phyloP scores from a whole-genome alignment of 352 stramenopile species.

The Phytophthora quininea region DNA sequence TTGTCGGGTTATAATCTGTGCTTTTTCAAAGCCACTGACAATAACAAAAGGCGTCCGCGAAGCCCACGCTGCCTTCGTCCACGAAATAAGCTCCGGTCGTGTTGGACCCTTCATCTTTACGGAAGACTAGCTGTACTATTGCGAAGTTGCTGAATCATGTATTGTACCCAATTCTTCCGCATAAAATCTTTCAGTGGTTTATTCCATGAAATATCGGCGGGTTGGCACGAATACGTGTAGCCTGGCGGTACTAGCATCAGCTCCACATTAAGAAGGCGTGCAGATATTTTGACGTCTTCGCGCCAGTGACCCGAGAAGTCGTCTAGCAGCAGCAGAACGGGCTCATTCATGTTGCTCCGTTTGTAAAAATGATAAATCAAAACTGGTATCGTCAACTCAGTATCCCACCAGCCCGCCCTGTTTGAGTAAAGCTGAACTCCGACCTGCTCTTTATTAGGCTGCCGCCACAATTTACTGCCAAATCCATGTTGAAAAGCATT shows the following conservation, averaged over 20 bases:
- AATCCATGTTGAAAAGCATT: background rate
- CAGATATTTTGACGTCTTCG: background rate
- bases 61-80: too few species aligned
- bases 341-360: background rate
- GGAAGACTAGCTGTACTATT: too few species aligned
- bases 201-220: constrained; percentile 10
- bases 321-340: background rate
- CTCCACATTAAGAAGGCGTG: background rate
- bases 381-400: background rate
- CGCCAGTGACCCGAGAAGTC: background rate
- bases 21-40: too few species aligned
- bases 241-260: constrained; percentile 4
- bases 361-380: background rate
- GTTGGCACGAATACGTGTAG: constrained; percentile 5
- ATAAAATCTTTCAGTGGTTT: constrained; percentile 3
- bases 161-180: constrained; percentile 1
- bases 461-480: background rate
- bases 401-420: background rate
- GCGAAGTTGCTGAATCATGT: too few species aligned
- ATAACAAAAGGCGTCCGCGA: too few species aligned
- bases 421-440: background rate
- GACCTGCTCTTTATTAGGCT: background rate
- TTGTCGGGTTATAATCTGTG: too few species aligned
- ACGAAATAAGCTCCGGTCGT: too few species aligned
- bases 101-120: too few species aligned